Evolutionary conservation across 1,284 basidiomycete species (phyloP).

Genomic region (Apiotrichum veenhuisii): DNA sequence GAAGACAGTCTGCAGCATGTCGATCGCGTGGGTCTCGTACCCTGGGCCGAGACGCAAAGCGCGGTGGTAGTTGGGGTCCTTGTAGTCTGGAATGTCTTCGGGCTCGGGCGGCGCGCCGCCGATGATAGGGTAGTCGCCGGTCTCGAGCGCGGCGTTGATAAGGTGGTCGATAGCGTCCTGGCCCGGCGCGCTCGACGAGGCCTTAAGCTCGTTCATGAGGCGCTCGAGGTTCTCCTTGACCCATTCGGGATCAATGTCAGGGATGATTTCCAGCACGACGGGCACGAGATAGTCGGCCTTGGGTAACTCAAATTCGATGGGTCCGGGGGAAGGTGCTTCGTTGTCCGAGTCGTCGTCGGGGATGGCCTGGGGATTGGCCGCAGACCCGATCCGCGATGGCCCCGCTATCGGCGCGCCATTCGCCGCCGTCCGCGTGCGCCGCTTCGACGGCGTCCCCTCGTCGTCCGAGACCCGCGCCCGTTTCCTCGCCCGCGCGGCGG

Average conservation of each 20-base stretch:
- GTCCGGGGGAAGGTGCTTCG: background rate
- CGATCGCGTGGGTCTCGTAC: background rate
- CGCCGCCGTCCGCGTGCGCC: too few species aligned
- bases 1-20: conserved; percentile 3
- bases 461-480: too few species aligned
- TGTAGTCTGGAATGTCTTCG: conserved; percentile 18
- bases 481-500: too few species aligned
- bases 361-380: background rate
- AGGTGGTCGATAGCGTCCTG: conserved; percentile 19
- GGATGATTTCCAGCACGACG: conserved; percentile 37
- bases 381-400: background rate
- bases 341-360: background rate
- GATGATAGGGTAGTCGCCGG: conserved; percentile 33
- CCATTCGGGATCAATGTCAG: conserved; percentile 35
- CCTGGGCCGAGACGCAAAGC: background rate
- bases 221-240: conserved; percentile 10
- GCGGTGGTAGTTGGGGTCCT: conserved; percentile 20
- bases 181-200: conserved; percentile 10
- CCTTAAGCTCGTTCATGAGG: conserved; percentile 9
- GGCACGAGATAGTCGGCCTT: conserved; percentile 26
- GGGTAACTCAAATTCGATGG: background rate
- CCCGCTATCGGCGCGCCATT: too few species aligned
- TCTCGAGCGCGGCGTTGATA: conserved; percentile 29
- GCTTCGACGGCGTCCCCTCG: too few species aligned
- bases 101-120: conserved; percentile 1